phyloP scores from a whole-genome alignment of 345 rosid genomes.

The Trapa incisa region DNA sequence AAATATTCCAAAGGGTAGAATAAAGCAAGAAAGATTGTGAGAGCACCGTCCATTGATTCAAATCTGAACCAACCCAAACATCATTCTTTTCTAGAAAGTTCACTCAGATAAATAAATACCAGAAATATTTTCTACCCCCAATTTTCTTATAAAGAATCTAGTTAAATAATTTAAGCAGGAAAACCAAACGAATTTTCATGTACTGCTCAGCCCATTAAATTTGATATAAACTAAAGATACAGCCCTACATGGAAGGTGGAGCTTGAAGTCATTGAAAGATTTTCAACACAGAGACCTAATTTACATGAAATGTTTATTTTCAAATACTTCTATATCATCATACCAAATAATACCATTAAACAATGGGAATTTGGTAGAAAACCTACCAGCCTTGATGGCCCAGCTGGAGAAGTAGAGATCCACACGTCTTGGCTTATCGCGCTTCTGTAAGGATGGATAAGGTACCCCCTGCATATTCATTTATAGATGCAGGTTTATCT shows the following conservation, averaged over 20 bases:
- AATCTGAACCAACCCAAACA: too few species aligned
- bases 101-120: not conserved
- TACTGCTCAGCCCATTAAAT: not conserved
- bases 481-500: not conserved
- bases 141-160: too few species aligned
- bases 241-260: not conserved
- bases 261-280: not conserved
- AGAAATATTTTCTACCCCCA: not conserved
- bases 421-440: constrained; percentile 88
- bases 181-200: not conserved
- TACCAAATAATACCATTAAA: not conserved
- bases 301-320: not conserved
- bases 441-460: constrained; percentile 43
- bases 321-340: not conserved
- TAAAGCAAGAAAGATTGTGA: not conserved
- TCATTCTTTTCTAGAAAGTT: too few species aligned
- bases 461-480: constrained; percentile 46
- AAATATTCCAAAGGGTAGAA: constrained; percentile 9
- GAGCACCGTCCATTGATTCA: too few species aligned
- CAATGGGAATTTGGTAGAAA: not conserved
- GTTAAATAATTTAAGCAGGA: not conserved
- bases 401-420: constrained; percentile 86
- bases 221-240: not conserved
- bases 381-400: constrained; percentile 74
- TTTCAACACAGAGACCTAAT: not conserved